A percentile compares a stretch with the other conserved stretches of the same genome.
phyloP scores from a whole-genome alignment of 2,329 filamentous ascomycete species.

The Pseudogymnoascus sp. region DNA sequence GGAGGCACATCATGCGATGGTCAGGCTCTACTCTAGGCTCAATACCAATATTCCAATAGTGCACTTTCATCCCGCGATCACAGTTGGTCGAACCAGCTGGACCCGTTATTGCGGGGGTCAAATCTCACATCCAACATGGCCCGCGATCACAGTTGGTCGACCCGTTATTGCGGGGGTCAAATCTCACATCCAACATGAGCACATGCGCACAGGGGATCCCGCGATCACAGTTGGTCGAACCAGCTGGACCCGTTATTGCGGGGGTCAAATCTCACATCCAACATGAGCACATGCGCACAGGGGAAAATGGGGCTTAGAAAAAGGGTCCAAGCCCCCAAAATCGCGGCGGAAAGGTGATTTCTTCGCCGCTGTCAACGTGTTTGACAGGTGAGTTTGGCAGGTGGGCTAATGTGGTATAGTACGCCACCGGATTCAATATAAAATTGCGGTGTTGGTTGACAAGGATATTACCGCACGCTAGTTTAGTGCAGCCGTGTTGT shows the following conservation, averaged over 20 bases:
- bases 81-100: neutral
- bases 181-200: neutral
- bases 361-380: neutral
- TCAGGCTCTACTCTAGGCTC: neutral
- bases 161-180: neutral
- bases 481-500: too few relatives aligned
- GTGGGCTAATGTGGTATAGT: neutral
- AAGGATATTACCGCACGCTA: too few relatives aligned
- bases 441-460: neutral
- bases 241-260: neutral
- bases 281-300: neutral
- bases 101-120: neutral
- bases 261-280: neutral
- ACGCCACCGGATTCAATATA: neutral
- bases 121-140: neutral
- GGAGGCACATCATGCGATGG: neutral
- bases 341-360: neutral
- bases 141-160: neutral
- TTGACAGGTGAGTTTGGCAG: neutral
- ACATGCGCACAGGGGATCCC: too few relatives aligned
- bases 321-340: neutral
- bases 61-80: neutral
- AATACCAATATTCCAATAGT: neutral
- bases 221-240: neutral
- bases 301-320: neutral